Percentiles rank a stretch among this genome's conserved stretches.
These are phyloP conservation scores for Raffaelea albimanens DNA, from an alignment of 2,329 filamentous ascomycete species.

Conservation along the genomic window DNA sequence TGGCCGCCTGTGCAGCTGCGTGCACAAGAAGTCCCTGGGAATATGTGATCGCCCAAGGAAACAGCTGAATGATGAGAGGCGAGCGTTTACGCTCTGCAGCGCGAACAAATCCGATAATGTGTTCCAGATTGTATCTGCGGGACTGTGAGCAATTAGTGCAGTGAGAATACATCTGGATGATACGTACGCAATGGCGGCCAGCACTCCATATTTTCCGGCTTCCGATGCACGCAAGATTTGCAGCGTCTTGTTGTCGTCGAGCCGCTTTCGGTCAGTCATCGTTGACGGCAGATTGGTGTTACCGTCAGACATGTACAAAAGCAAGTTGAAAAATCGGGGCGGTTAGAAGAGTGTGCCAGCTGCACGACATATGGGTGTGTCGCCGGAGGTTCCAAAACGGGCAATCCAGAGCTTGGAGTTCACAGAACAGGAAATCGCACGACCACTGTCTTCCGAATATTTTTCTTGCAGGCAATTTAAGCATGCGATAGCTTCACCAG, in stretches of 20 bases:
- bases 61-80: constrained; percentile 60
- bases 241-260: not conserved
- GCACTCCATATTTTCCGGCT: not conserved
- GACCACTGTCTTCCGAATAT: no score
- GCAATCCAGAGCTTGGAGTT: no score
- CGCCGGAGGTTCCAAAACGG: no score
- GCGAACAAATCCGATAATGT: constrained; percentile 56
- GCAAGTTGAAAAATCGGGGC: no score
- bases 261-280: not conserved
- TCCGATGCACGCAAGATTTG: not conserved
- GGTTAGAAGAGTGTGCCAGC: no score
- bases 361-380: no score
- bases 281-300: no score
- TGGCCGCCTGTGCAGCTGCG: constrained; percentile 44
- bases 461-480: no score
- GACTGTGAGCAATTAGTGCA: constrained; percentile 42
- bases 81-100: constrained; percentile 59
- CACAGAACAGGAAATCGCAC: no score
- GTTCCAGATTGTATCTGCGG: constrained; percentile 61
- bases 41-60: constrained; percentile 62
- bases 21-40: constrained; percentile 43
- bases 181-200: not conserved
- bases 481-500: no score
- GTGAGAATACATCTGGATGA: constrained; percentile 49
- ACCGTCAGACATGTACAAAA: no score